A percentile compares a stretch with the other conserved stretches of the same genome.
These are phyloP conservation scores for Colletotrichum limetticola DNA, from an alignment of 2,329 filamentous ascomycete species.

Conservation along the genomic window DNA sequence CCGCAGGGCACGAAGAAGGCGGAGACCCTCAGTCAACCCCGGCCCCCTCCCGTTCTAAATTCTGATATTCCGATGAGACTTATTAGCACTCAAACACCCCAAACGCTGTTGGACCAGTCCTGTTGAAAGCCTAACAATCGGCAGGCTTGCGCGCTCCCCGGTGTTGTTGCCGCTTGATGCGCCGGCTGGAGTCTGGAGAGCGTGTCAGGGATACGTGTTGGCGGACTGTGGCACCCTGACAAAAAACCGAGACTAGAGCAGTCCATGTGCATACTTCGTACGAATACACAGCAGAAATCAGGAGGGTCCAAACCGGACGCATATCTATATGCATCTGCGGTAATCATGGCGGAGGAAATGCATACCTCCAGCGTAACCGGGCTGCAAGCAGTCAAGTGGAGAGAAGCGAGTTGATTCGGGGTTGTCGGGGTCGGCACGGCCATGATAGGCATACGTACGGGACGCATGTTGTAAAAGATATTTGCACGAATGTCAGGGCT, in stretches of 20 bases:
- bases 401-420: background rate
- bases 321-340: background rate
- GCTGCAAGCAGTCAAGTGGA: background rate
- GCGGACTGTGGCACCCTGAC: background rate
- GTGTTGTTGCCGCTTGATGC: background rate
- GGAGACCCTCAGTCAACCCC: background rate
- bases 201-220: background rate
- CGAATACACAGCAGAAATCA: background rate
- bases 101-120: background rate
- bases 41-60: background rate
- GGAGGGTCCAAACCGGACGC: background rate
- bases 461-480: background rate
- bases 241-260: background rate
- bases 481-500: background rate
- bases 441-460: background rate
- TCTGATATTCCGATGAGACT: background rate
- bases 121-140: background rate
- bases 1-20: slow-evolving; percentile 12
- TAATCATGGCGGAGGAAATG: slow-evolving; percentile 6
- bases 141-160: background rate
- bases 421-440: background rate
- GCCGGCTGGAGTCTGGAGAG: background rate
- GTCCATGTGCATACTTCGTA: background rate
- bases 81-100: background rate
- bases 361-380: background rate